Percentiles rank a stretch among this genome's conserved stretches.
Evolutionary conservation across 495 filamentous ascomycete species (phyloP).

Genomic region (Neurospora sp.): DNA sequence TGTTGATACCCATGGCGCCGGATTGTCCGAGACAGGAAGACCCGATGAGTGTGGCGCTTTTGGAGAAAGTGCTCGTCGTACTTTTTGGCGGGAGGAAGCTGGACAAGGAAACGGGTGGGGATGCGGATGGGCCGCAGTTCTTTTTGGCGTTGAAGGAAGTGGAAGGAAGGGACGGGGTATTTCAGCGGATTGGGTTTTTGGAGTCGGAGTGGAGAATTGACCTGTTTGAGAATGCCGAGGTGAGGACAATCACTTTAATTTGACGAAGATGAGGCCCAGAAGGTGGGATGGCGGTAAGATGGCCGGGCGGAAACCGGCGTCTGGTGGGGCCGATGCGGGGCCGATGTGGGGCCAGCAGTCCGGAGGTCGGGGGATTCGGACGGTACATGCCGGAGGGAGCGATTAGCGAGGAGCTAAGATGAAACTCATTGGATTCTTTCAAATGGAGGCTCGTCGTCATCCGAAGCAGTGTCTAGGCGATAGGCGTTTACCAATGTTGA

Average conservation of each 20-base stretch:
- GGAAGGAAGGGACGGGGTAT: neutral
- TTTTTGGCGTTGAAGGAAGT: conserved; percentile 5
- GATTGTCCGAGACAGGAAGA: conserved; percentile 4
- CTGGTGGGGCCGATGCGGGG: neutral
- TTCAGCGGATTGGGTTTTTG: conserved; percentile 5
- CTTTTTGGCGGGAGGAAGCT: conserved; percentile 5
- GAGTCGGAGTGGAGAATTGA: conserved; percentile 3
- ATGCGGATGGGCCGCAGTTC: conserved; percentile 2
- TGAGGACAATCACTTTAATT: neutral
- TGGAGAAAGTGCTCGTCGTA: conserved; percentile 1
- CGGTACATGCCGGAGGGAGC: neutral
- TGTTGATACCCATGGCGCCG: neutral
- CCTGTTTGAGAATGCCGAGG: neutral
- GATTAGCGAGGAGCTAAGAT: neutral
- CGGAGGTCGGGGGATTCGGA: neutral
- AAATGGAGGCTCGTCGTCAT: neutral
- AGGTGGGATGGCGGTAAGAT: neutral
- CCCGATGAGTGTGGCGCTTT: conserved; percentile 3
- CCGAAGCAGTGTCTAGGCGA: neutral
- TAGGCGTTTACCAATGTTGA: neutral
- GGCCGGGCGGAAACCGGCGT: neutral
- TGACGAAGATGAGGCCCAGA: neutral
- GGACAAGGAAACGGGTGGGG: neutral
- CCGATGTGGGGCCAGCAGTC: neutral
- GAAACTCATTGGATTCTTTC: too few relatives aligned